These are phyloP conservation scores for Colletotrichum sojae DNA, from an alignment of 2,329 filamentous ascomycete species.

Conservation along the genomic window DNA sequence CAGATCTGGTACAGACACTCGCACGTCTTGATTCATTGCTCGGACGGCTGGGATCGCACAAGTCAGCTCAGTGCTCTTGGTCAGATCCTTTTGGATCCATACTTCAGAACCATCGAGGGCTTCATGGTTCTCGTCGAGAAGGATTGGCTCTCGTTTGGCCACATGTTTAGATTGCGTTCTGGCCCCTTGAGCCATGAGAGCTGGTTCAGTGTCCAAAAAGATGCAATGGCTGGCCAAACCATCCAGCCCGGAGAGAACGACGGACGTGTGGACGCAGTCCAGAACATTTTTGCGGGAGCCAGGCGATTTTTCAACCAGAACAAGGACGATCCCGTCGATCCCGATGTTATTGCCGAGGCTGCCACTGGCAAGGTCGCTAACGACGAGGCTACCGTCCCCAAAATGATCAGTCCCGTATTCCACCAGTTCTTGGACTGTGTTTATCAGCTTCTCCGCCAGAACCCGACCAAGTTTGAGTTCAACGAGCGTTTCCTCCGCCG, in stretches of 20 bases:
- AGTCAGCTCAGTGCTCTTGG: slow-evolving; percentile 93
- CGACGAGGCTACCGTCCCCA: slow-evolving; percentile 82
- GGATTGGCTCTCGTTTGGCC: slow-evolving; percentile 97
- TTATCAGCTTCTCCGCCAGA: slow-evolving; percentile 89
- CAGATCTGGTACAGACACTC: slow-evolving; percentile 94
- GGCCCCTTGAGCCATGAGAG: slow-evolving; percentile 91
- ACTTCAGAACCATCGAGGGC: slow-evolving; percentile 92
- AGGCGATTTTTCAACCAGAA: slow-evolving; percentile 91
- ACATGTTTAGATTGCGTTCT: slow-evolving; percentile 96
- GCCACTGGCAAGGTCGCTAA: slow-evolving; percentile 59
- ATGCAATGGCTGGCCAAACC: slow-evolving; percentile 76
- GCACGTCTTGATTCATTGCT: slow-evolving; percentile 96
- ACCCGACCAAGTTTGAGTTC: slow-evolving; percentile 93
- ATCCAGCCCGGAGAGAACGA: slow-evolving; percentile 75
- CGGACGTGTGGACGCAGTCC: slow-evolving; percentile 80
- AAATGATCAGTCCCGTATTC: slow-evolving; percentile 95
- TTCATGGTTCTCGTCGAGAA: slow-evolving; percentile 97
- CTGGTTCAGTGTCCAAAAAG: slow-evolving; percentile 92
- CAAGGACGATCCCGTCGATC: slow-evolving; percentile 73
- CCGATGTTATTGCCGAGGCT: slow-evolving; percentile 63
- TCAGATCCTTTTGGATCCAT: slow-evolving; percentile 95
- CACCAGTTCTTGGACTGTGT: slow-evolving; percentile 97
- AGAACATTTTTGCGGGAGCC: slow-evolving; percentile 87
- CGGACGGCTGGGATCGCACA: slow-evolving; percentile 98
- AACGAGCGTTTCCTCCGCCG: slow-evolving; percentile 94